Percentiles rank a stretch among this genome's conserved stretches.
Conservation (phyloP, 306 rosid genomes). For the Lathyrus tuberosus region DNA sequence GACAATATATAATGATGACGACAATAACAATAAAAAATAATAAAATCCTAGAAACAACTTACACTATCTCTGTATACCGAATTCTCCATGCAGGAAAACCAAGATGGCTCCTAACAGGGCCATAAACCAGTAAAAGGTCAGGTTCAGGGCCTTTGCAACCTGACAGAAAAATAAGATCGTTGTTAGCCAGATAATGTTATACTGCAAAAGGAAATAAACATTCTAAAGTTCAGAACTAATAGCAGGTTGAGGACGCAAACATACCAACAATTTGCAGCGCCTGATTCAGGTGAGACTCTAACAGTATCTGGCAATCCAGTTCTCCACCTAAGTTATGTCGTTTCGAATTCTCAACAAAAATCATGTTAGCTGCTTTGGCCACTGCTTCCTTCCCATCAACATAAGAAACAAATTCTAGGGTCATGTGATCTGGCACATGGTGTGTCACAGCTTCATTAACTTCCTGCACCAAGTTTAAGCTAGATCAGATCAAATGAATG, state of each 20-base stretch:
- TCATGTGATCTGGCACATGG: constrained; percentile 47
- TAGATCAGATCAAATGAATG: constrained; percentile 40
- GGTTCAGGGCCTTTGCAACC: constrained; percentile 82
- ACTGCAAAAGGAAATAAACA: constrained; percentile 32
- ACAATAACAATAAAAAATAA: background rate
- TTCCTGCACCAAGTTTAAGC: constrained; percentile 53
- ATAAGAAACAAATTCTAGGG: constrained; percentile 66
- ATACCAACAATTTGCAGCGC: constrained; percentile 76
- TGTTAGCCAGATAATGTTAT: constrained; percentile 20
- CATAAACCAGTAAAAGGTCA: constrained; percentile 82
- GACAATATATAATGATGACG: background rate
- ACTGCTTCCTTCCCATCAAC: constrained; percentile 84
- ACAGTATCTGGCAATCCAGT: constrained; percentile 44
- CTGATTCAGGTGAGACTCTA: constrained; percentile 64
- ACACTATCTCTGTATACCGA: constrained; percentile 86
- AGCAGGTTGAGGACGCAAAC: constrained; percentile 42
- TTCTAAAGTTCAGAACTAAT: constrained; percentile 31
- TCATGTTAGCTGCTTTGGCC: constrained; percentile 74
- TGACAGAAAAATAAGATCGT: constrained; percentile 38
- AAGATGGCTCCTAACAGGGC: constrained; percentile 88
- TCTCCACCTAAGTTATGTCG: constrained; percentile 48
- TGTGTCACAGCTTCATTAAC: constrained; percentile 44
- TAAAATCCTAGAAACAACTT: constrained; percentile 40
- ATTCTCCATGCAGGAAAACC: constrained; percentile 97
- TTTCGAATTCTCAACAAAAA: constrained; percentile 58